Evolutionary conservation across 176 grass and related monocot species (phyloP).

Genomic region (Zoysia japonica): DNA sequence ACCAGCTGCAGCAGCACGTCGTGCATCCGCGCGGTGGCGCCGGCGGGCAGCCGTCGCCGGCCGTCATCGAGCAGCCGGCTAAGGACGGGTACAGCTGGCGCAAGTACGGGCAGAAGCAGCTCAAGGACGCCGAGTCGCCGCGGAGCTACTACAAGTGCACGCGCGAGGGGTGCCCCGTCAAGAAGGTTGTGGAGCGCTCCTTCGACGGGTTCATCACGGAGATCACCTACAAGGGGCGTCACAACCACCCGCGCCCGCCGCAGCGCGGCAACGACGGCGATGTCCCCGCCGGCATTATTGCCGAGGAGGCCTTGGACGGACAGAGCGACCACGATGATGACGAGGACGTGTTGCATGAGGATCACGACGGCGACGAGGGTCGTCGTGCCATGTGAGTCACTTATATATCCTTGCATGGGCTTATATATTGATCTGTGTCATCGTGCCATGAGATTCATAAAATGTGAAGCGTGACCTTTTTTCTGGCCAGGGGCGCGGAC

Average conservation of each 20-base stretch:
- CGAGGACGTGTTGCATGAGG: conserved; percentile 31
- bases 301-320: background rate
- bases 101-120: conserved; percentile 88
- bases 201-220: conserved; percentile 70
- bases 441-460: background rate
- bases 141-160: conserved; percentile 89
- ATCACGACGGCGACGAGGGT: conserved; percentile 19
- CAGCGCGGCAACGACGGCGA: conserved; percentile 4
- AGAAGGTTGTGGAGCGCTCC: conserved; percentile 79
- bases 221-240: conserved; percentile 83
- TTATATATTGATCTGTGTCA: background rate
- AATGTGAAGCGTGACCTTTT: background rate
- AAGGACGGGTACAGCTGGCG: conserved; percentile 89
- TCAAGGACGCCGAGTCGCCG: conserved; percentile 79
- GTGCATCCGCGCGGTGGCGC: conserved; percentile 33
- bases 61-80: conserved; percentile 60
- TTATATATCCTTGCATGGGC: too few relatives aligned
- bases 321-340: conserved; percentile 28
- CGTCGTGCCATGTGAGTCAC: conserved; percentile 19
- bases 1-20: conserved; percentile 25
- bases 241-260: conserved; percentile 48
- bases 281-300: background rate
- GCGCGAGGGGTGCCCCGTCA: conserved; percentile 58
- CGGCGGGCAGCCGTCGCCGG: background rate
- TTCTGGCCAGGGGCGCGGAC: conserved; percentile 24